These are phyloP conservation scores for Globisporangium carolinianum DNA, from an alignment of 352 stramenopile species.

Conservation along the genomic window DNA sequence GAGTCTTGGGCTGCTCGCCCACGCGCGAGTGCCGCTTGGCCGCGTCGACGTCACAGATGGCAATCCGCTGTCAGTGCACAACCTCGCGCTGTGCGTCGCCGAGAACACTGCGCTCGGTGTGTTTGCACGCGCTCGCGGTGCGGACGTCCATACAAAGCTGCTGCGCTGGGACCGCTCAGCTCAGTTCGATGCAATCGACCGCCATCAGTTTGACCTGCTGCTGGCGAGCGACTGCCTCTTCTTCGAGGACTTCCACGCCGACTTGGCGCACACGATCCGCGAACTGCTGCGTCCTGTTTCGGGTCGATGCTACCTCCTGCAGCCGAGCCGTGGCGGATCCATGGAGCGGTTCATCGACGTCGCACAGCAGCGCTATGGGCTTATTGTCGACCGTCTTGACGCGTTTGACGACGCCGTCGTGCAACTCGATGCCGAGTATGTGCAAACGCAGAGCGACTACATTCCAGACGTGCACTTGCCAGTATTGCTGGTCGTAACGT, in stretches of 20 bases:
- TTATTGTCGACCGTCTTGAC: slow-evolving; percentile 24
- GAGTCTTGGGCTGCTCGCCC: slow-evolving; percentile 50
- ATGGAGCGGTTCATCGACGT: slow-evolving; percentile 70
- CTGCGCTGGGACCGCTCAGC: slow-evolving; percentile 61
- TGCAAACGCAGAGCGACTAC: slow-evolving; percentile 36
- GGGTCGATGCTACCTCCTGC: slow-evolving; percentile 59
- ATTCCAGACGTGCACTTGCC: slow-evolving; percentile 64
- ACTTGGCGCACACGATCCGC: slow-evolving; percentile 65
- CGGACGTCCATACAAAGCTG: slow-evolving; percentile 25
- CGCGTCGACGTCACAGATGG: slow-evolving; percentile 67
- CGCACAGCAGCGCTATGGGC: slow-evolving; percentile 23
- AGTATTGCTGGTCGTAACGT: slow-evolving; percentile 36
- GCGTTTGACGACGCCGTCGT: slow-evolving; percentile 41
- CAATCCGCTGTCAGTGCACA: slow-evolving; percentile 61
- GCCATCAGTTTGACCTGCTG: slow-evolving; percentile 67
- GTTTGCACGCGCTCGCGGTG: slow-evolving; percentile 2
- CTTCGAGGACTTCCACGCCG: slow-evolving; percentile 82
- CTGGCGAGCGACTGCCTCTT: slow-evolving; percentile 84
- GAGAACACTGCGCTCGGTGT: slow-evolving; percentile 34
- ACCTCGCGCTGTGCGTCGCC: slow-evolving; percentile 52
- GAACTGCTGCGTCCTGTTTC: slow-evolving; percentile 31
- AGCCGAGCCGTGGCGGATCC: slow-evolving; percentile 64
- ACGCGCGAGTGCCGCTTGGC: slow-evolving; percentile 28
- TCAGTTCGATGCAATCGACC: slow-evolving; percentile 17
- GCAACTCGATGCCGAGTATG: slow-evolving; percentile 27